Conservation (phyloP, 768 basidiomycete species). For the Heimioporus sp. region DNA sequence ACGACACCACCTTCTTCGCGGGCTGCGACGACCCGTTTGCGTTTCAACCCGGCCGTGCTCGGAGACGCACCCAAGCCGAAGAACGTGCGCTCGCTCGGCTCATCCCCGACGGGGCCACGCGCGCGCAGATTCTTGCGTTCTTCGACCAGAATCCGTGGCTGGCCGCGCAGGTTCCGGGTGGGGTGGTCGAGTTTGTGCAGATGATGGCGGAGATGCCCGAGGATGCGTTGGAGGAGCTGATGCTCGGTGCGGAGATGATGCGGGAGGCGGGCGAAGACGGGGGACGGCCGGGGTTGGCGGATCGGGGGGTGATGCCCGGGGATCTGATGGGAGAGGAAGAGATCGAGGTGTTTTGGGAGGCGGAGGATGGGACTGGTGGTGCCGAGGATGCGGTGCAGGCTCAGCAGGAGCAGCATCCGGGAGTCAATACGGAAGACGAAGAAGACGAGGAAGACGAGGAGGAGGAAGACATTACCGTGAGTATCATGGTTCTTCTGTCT, state of each 20-base stretch:
- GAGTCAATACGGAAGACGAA: conserved; percentile 34
- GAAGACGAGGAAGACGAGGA: conserved; percentile 45
- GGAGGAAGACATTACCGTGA: conserved; percentile 45
- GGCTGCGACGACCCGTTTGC: conserved; percentile 54
- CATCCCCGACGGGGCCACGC: conserved; percentile 55
- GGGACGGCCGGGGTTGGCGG: conserved; percentile 23
- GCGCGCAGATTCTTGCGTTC: conserved; percentile 59
- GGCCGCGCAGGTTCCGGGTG: conserved; percentile 58
- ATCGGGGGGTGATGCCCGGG: conserved; percentile 36
- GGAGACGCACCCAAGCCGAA: conserved; percentile 44
- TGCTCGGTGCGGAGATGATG: conserved; percentile 46
- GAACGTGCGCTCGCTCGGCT: conserved; percentile 53
- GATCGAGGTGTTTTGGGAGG: conserved; percentile 21
- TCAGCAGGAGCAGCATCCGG: conserved; percentile 24
- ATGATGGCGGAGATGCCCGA: conserved; percentile 51
- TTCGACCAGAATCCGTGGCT: conserved; percentile 57
- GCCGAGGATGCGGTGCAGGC: conserved; percentile 15
- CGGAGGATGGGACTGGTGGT: conserved; percentile 28
- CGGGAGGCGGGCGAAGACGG: conserved; percentile 28
- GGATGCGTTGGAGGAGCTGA: conserved; percentile 59
- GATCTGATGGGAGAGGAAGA: conserved; percentile 45
- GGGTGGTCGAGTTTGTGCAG: conserved; percentile 62
- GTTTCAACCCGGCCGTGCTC: conserved; percentile 18
- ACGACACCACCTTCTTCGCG: conserved; percentile 75
- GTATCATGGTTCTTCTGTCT: conserved; percentile 8